Evolutionary conservation across 2,329 filamentous ascomycete species (phyloP).

Genomic region (Alternaria ethzedia): DNA sequence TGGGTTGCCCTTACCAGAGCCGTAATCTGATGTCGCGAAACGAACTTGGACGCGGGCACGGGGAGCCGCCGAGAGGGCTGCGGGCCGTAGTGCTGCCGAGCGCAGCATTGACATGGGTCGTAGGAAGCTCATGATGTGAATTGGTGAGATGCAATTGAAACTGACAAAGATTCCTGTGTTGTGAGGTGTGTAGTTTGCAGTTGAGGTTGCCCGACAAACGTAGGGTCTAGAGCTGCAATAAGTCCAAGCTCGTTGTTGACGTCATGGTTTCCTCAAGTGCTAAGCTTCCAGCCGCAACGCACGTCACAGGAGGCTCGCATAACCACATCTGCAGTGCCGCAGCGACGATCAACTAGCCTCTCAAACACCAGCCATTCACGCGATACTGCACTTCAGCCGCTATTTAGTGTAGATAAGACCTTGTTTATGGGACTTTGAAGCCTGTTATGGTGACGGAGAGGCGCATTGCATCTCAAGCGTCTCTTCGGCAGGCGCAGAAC

Average conservation of each 20-base stretch:
- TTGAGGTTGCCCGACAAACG: background rate
- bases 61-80: constrained; percentile 30
- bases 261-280: constrained; percentile 7
- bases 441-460: background rate
- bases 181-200: background rate
- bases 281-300: background rate
- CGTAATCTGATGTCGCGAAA: constrained; percentile 51
- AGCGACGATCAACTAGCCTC: background rate
- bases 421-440: background rate
- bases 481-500: background rate
- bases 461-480: background rate
- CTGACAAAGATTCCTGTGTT: constrained; percentile 1
- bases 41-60: constrained; percentile 40
- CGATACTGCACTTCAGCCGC: background rate
- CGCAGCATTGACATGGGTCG: constrained; percentile 39
- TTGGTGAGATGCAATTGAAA: constrained; percentile 1
- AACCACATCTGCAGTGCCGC: constrained; percentile 1
- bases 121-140: constrained; percentile 39
- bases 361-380: background rate
- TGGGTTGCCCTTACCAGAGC: constrained; percentile 51
- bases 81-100: constrained; percentile 29
- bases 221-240: background rate
- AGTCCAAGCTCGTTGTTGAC: constrained; percentile 10
- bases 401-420: background rate
- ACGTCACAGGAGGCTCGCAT: constrained; percentile 9